Conservation (phyloP, 2,329 filamentous ascomycete species). For the Botrytis cinerea region DNA sequence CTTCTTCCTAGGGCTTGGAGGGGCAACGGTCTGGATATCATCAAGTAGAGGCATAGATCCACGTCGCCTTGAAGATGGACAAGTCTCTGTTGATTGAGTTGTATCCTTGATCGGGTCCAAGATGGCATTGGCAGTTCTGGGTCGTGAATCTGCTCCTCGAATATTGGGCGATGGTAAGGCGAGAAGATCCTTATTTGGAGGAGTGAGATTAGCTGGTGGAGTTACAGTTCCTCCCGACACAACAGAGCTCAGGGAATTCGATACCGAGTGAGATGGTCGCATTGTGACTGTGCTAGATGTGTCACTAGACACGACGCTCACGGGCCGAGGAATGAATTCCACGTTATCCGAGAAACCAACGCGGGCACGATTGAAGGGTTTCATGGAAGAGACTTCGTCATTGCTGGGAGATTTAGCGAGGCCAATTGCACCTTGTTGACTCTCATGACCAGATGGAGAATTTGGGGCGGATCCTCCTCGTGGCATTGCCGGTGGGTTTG, state of each 20-base stretch:
- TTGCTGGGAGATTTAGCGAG: background rate
- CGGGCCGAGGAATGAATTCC: conserved; percentile 78
- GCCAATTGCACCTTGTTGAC: conserved; percentile 13
- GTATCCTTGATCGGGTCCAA: conserved; percentile 47
- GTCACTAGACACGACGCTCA: conserved; percentile 83
- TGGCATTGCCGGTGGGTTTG: conserved; percentile 25
- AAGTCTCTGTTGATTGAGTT: conserved; percentile 44
- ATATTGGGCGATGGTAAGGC: conserved; percentile 43
- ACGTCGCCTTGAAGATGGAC: conserved; percentile 45
- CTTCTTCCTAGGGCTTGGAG: conserved; percentile 40
- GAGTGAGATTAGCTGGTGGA: conserved; percentile 29
- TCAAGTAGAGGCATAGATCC: conserved; percentile 61
- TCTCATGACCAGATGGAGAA: conserved; percentile 45
- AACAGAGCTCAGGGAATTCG: conserved; percentile 73
- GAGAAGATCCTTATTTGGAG: conserved; percentile 45
- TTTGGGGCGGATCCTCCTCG: conserved; percentile 44
- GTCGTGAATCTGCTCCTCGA: conserved; percentile 54
- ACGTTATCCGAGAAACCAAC: conserved; percentile 85
- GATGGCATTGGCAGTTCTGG: conserved; percentile 72
- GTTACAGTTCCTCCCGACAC: conserved; percentile 59
- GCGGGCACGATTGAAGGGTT: conserved; percentile 54
- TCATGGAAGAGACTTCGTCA: conserved; percentile 27
- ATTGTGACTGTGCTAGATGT: conserved; percentile 76
- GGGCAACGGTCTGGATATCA: conserved; percentile 40
- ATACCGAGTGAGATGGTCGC: conserved; percentile 66